phyloP scores from a whole-genome alignment of 2,329 filamentous ascomycete species.

The Paraphoma chrysanthemicola region DNA sequence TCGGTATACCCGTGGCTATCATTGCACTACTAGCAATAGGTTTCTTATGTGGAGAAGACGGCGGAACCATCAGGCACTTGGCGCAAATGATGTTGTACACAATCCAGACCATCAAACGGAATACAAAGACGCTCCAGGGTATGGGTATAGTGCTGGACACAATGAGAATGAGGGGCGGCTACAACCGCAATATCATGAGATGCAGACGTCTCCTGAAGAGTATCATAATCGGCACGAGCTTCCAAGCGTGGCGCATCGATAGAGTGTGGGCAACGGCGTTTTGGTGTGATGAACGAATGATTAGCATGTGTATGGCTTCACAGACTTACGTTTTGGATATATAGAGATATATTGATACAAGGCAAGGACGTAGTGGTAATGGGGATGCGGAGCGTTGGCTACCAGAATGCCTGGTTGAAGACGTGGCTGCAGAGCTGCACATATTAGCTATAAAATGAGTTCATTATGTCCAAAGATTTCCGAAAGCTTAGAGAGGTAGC shows the following conservation, averaged over 20 bases:
- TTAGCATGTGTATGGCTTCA: too few species aligned
- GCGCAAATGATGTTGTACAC: neutral
- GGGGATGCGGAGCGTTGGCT: too few species aligned
- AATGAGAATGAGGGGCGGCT: neutral
- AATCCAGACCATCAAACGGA: neutral
- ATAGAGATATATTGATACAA: too few species aligned
- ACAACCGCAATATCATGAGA: neutral
- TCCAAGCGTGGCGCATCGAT: neutral
- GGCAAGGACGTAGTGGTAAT: too few species aligned
- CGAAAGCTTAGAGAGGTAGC: too few species aligned
- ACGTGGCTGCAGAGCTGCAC: too few species aligned
- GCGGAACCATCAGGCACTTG: neutral
- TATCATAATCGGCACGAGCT: neutral
- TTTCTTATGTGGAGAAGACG: neutral
- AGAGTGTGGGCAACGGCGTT: neutral
- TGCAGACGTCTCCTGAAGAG: neutral
- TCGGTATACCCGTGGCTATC: neutral
- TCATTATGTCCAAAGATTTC: too few species aligned
- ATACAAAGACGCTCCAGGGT: neutral
- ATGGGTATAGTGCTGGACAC: neutral
- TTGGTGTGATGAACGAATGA: too few species aligned
- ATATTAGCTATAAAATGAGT: too few species aligned
- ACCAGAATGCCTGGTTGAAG: too few species aligned
- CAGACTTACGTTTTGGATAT: too few species aligned
- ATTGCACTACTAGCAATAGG: neutral